Conservation (phyloP, 2,329 filamentous ascomycete genomes). For the Fonsecaea erecta region DNA sequence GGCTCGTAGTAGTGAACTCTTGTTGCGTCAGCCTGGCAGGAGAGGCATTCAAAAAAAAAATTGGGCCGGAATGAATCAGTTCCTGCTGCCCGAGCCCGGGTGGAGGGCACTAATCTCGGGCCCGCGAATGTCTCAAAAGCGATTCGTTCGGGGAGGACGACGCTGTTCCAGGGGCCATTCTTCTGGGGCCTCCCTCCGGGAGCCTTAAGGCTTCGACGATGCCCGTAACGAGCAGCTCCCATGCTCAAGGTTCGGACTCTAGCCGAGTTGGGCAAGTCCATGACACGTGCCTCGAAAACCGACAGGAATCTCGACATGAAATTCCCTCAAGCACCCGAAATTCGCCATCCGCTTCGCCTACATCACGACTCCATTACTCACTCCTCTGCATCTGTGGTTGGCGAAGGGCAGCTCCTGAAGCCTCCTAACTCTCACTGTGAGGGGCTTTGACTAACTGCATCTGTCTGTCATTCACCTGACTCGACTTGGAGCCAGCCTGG, state of each 20-base stretch:
- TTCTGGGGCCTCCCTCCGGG: not conserved
- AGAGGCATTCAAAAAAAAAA: not conserved
- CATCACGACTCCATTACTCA: not conserved
- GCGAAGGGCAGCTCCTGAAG: conserved; percentile 9
- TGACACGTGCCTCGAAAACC: conserved; percentile 10
- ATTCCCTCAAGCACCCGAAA: conserved; percentile 31
- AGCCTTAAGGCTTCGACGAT: not conserved
- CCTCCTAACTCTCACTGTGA: conserved; percentile 29
- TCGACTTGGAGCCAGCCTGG: conserved; percentile 12
- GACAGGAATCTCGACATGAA: conserved; percentile 15
- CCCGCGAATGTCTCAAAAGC: not conserved
- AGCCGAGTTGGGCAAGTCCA: not conserved
- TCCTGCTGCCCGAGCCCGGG: not conserved
- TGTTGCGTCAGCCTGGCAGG: not conserved
- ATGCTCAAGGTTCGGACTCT: not conserved
- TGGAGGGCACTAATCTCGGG: not conserved
- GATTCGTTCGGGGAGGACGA: conserved; percentile 2
- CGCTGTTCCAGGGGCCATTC: not conserved
- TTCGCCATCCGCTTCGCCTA: conserved; percentile 6
- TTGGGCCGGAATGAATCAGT: not conserved
- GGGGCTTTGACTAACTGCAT: conserved; percentile 24
- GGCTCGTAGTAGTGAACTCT: not conserved
- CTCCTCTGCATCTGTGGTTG: conserved; percentile 24
- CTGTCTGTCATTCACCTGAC: conserved; percentile 29
- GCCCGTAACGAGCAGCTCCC: not conserved